Evolutionary conservation across 202 grass and related monocot species (phyloP), one percentile per base, ranked within the genome.

Genomic region (Panicum virgatum): DNA sequence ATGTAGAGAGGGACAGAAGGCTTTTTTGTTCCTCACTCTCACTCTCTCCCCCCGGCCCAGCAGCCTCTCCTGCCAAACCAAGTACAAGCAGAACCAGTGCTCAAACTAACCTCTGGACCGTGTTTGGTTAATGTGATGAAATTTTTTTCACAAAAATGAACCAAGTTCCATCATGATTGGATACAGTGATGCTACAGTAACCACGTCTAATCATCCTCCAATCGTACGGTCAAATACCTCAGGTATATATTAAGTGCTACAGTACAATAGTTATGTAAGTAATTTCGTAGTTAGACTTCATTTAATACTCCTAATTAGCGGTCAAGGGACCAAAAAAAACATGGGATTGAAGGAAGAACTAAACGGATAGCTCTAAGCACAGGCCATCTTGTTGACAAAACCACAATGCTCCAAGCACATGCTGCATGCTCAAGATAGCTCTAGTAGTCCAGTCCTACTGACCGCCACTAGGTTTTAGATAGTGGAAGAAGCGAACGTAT

Each of bases 1-100:
- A 66, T 66, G 75, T 52, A 73, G 7, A 71, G 84, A 82, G 62
- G 38, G 83, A 76, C 68, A 87, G 71, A 85, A 85, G 83, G 80
- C 85, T 86, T 84, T 84, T 76, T 72, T 26, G 68, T 29, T 72
- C 45, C 9, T 56, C 45, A 14, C 66, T 70, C 51, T 45, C 43
- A 13, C 1, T 45, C 10, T 12, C 51, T 50, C 46, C 6, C 46
- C 62, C 57, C 56, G 51, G 56, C 29, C 29, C n/a, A n/a, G n/a
- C n/a, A 6, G 50, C 18, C 42, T 60, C 58, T 80, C 42, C 72
- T 83, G 65, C 74, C 63, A 84, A 85, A 65, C 47, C 45, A 39
- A 52, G 40, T 69, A 59, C 51, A 58, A 61, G 29, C 29, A 57
- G 40, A 47, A 79, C 65, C 72, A 74, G 69, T 62, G 29, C 62